Base-by-base conservation (phyloP, 371 early-diverging fungal species). In the Circinella minor region DNA sequence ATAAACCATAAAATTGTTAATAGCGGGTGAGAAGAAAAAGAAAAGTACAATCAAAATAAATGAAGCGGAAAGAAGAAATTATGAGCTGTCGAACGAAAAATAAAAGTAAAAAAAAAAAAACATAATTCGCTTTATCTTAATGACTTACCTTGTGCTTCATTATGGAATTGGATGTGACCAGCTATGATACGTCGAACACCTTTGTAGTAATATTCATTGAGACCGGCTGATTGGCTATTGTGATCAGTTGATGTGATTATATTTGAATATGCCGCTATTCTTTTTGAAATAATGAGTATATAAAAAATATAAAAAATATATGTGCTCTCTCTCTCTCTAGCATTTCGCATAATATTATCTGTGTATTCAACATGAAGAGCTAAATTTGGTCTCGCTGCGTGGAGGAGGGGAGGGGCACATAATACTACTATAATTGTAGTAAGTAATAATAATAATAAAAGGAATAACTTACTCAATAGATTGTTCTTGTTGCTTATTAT, bases 151-250 rank as follows among this genome's bases (percentile, higher is more conserved):
- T 57, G 57, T 57, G 57, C 57, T 57, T 57, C 57, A n/a, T 34
- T 57, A 57, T 27, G 57, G 36, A 57, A 57, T 57, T 57, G 57
- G 57, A 57, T 57, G 34, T 57, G 57, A 34, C 57, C 57, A 34
- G 57, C 57, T 57, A 57, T 34, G 57, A 57, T 57, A 57, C 57
- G 57, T 57, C 57, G 57, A 34, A 34, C 34, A n/a, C 57, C 57
- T n/a, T 57, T 57, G 57, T 57, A 57, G 57, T 34, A 34, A 34
- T 57, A 34, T 14, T 57, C 57, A 57, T 10, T 57, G 57, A n/a
- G 57, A 4, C 57, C 57, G 57, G 57, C 57, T 57, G 57, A 57
- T 57, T 57, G 57, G 57, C 27, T 57, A 57, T 51, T 51, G 15
- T n/a, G 14, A 7, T 57, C 57, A 57, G 20, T 57, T 57, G 57